Conservation (phyloP, 257 asterid species). For the Sherardia arvensis region DNA sequence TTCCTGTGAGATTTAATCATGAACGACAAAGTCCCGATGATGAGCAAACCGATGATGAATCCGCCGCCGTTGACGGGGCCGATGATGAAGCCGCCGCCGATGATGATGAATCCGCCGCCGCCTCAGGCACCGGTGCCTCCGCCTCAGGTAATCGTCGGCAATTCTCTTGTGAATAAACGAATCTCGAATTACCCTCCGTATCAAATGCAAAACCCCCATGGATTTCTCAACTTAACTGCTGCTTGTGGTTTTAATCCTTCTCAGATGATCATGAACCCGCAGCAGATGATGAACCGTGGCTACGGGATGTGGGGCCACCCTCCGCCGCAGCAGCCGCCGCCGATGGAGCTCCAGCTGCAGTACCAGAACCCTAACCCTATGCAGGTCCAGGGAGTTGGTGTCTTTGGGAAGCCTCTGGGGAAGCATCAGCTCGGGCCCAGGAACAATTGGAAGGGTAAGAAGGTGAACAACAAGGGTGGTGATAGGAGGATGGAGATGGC, state of each 20-base stretch:
- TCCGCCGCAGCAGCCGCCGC: conserved; percentile 15
- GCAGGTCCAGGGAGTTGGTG: conserved; percentile 6
- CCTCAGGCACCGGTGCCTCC: conserved; percentile 14
- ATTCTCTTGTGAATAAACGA: not conserved
- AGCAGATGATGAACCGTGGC: conserved; percentile 39
- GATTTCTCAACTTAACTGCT: not conserved
- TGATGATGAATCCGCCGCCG: conserved; percentile 16
- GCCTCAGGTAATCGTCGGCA: conserved; percentile 16
- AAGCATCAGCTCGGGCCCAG: conserved; percentile 54
- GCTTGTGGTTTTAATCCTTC: conserved; percentile 5
- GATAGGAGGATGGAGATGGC: conserved; percentile 45
- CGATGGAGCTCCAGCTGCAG: conserved; percentile 27
- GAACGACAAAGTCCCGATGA: conserved; percentile 49
- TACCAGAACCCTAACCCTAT: conserved; percentile 46
- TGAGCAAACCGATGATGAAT: conserved; percentile 43
- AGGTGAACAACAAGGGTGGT: conserved; percentile 31
- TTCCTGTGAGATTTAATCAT: conserved; percentile 14
- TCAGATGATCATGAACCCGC: conserved; percentile 41
- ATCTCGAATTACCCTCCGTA: not conserved
- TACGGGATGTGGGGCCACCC: conserved; percentile 59
- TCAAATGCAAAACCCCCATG: not conserved
- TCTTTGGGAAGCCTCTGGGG: conserved; percentile 17
- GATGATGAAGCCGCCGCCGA: conserved; percentile 9
- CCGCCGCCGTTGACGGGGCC: conserved; percentile 14
- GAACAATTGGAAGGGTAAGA: conserved; percentile 71